Base-by-base conservation (phyloP, 208 protist genomes). In the Trypanosoma boissoni region DNA sequence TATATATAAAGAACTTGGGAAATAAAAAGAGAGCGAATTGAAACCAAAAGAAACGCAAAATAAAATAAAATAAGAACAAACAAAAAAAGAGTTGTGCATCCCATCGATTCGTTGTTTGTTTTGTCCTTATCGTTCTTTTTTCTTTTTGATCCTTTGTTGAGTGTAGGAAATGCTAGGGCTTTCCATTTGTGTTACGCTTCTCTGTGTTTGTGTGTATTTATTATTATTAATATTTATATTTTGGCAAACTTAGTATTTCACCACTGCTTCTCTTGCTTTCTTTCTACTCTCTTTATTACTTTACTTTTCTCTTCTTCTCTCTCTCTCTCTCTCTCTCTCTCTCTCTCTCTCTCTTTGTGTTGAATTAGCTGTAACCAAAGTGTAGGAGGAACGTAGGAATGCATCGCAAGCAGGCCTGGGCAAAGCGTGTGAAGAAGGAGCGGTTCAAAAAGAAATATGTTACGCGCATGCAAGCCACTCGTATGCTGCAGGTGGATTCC, bases 381-480 rank as follows among this genome's bases (percentile, higher is more conserved):
- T 50, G 44, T 50, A 31, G 44, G 44, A 31, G 44, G 21, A 34
- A 52, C n/a, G 34, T 44, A 39, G 48, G 39, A 49, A 72, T 72
- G 53, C 88, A 95, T 53, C 72, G 80, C 54, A 95, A 95, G 57
- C 85, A 95, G 53, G 78, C 75, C 14, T 95, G 88, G 89, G 64
- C 89, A 24, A 94, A 94, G 75, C 86, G 86, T 14, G 87, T 92
- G 45, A 87, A 83, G 78, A 88, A 87, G 66, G 88, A 96, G 73
- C 78, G 86, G 59, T 88, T 92, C 62, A 94, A 95, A 70, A 87
- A 86, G 74, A 93, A 92, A 67, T 99, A 96, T 67, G 74, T 98
- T 16, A 97, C 92, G 18, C 81, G 95, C 34, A 96, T 87, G 68
- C 85, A 96, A 57, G 97, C 97, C 0, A 78, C 96, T 16, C 85